Evolutionary conservation across 2,329 filamentous ascomycete genomes (phyloP).

Genomic region (Ascochyta clinopodiicola): DNA sequence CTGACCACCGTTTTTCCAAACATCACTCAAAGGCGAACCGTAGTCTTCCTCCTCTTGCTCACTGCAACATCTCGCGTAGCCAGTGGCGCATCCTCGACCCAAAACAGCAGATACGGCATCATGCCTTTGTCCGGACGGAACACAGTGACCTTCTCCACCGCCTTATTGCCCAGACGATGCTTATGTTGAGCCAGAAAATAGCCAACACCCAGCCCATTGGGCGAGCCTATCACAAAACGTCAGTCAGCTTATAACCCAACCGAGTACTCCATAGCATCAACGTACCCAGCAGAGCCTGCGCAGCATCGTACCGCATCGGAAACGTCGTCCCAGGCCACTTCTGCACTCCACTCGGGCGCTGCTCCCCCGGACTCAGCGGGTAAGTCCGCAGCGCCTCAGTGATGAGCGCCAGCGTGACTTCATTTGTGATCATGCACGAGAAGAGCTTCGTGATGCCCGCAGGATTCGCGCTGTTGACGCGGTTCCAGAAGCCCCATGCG

Average conservation of each 20-base stretch:
- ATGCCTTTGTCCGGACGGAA: conserved; percentile 12
- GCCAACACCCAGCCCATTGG: conserved; percentile 14
- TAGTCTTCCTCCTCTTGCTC: not conserved
- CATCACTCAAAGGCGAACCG: no score
- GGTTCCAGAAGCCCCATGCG: conserved; percentile 28
- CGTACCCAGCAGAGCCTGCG: conserved; percentile 15
- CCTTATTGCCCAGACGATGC: conserved; percentile 12
- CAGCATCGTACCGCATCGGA: conserved; percentile 10
- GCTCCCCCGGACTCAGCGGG: conserved; percentile 6
- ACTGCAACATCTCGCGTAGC: not conserved
- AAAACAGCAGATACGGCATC: conserved; percentile 21
- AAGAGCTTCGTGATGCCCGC: conserved; percentile 21
- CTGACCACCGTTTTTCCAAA: no score
- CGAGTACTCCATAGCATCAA: not conserved
- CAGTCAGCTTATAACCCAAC: not conserved
- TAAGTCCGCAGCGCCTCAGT: conserved; percentile 14
- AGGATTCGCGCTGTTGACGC: conserved; percentile 7
- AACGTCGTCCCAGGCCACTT: conserved; percentile 16
- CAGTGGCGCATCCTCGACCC: conserved; percentile 10
- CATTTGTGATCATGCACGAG: conserved; percentile 16
- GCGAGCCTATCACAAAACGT: conserved; percentile 7
- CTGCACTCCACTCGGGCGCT: conserved; percentile 3
- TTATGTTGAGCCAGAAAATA: conserved; percentile 25
- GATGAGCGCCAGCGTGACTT: conserved; percentile 17
- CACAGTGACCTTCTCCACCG: conserved; percentile 19